Evolutionary conservation across 257 asterid species (phyloP).

Genomic region (Verbascum thapsus): DNA sequence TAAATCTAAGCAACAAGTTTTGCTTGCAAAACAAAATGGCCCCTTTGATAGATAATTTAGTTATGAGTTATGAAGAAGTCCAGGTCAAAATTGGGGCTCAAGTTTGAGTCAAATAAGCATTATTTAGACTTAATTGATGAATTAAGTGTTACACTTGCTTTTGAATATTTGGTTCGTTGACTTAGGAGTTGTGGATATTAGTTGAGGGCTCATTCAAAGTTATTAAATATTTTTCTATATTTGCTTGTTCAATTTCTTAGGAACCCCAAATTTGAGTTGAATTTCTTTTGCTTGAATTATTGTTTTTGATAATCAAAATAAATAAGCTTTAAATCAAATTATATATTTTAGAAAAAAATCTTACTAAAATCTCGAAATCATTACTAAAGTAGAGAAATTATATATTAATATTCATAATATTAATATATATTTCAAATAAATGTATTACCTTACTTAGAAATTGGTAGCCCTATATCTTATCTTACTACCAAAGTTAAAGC

Average conservation of each 20-base stretch:
- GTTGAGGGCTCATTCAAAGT: slow-evolving; percentile 19
- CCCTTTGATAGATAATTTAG: slow-evolving; percentile 28
- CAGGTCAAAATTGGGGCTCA: slow-evolving; percentile 32
- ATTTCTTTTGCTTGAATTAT: too few species aligned
- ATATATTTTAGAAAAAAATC: too few species aligned
- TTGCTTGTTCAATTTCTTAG: too few species aligned
- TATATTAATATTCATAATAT: too few species aligned
- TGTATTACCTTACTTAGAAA: too few species aligned
- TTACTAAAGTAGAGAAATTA: too few species aligned
- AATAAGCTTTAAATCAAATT: too few species aligned
- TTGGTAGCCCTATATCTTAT: not conserved
- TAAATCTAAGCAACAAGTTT: too few species aligned
- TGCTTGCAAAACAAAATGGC: not conserved
- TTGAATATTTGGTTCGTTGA: not conserved
- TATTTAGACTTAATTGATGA: not conserved
- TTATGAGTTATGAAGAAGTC: slow-evolving; percentile 7
- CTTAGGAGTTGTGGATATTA: slow-evolving; percentile 4
- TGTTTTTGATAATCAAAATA: too few species aligned
- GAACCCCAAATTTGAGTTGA: too few species aligned
- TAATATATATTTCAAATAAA: too few species aligned
- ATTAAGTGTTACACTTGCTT: not conserved
- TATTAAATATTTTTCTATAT: not conserved
- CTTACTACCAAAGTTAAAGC: slow-evolving; percentile 27
- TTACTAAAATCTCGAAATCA: too few species aligned
- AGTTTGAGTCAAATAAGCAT: not conserved